Percentiles rank a stretch among this genome's conserved stretches.
These are phyloP conservation scores for Setaria italica DNA, from an alignment of 202 grass and related monocot species.

Conservation along the genomic window DNA sequence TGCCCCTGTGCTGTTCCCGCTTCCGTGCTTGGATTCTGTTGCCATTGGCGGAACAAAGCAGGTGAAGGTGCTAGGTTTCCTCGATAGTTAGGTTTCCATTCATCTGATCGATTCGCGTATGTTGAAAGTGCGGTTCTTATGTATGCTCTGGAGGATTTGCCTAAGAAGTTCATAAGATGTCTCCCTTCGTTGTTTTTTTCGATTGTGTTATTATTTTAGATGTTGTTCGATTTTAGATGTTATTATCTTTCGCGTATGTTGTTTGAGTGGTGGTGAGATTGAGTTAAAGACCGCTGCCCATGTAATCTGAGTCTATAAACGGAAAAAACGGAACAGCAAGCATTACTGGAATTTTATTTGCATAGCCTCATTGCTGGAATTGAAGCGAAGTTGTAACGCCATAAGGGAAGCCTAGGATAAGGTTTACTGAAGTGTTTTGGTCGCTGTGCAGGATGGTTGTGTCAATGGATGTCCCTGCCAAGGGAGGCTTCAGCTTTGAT, in stretches of 20 bases:
- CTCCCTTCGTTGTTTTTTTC: too few relatives aligned
- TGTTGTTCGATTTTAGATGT: not conserved
- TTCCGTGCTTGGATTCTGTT: not conserved
- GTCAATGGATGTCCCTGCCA: conserved; percentile 48
- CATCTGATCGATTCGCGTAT: not conserved
- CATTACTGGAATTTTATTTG: not conserved
- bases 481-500: conserved; percentile 69
- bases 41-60: not conserved
- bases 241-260: not conserved
- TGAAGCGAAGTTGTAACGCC: too few relatives aligned
- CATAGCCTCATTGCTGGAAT: too few relatives aligned
- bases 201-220: not conserved
- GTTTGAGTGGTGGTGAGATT: too few relatives aligned
- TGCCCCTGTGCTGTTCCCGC: too few relatives aligned
- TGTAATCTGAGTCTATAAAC: not conserved
- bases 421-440: not conserved
- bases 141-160: not conserved
- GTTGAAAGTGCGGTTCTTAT: not conserved
- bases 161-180: too few relatives aligned
- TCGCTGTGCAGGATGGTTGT: conserved; percentile 51
- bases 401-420: too few relatives aligned
- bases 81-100: not conserved
- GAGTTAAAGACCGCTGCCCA: too few relatives aligned
- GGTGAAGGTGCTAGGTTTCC: not conserved
- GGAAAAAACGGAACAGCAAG: not conserved